phyloP scores from a whole-genome alignment of 208 protist species.

The Phytomonas serpens region DNA sequence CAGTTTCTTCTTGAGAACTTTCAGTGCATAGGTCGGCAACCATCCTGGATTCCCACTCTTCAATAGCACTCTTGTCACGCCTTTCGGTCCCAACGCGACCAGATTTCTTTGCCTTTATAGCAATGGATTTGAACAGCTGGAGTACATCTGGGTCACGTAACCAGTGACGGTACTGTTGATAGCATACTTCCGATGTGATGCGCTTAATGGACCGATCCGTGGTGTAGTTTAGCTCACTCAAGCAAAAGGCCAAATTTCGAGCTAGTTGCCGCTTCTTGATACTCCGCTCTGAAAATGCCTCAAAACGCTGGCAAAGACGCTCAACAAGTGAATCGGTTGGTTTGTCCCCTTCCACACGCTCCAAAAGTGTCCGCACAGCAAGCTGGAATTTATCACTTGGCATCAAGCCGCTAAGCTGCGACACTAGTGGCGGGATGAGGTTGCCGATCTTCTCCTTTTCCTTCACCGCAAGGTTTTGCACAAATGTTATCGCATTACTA shows the following conservation, averaged over 20 bases:
- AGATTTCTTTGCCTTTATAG: conserved; percentile 57
- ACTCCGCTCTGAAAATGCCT: conserved; percentile 65
- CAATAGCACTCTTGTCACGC: conserved; percentile 58
- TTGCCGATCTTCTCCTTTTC: conserved; percentile 87
- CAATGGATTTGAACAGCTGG: conserved; percentile 75
- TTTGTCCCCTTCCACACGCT: conserved; percentile 86
- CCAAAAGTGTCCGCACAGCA: conserved; percentile 74
- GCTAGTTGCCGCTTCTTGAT: conserved; percentile 61
- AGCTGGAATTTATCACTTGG: conserved; percentile 76
- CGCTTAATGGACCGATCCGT: conserved; percentile 69
- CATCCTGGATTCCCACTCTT: conserved; percentile 85
- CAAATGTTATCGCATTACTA: conserved; percentile 79
- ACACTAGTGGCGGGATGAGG: conserved; percentile 77
- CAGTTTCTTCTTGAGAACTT: neutral
- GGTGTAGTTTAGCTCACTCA: conserved; percentile 75
- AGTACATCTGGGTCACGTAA: conserved; percentile 64
- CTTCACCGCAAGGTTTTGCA: conserved; percentile 83
- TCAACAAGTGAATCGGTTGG: conserved; percentile 84
- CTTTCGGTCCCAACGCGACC: conserved; percentile 45
- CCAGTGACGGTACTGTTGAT: conserved; percentile 86
- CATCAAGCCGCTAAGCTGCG: conserved; percentile 68
- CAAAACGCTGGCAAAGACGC: conserved; percentile 80
- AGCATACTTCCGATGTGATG: conserved; percentile 78
- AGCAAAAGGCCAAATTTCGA: conserved; percentile 79
- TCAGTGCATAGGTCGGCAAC: conserved; percentile 26